Evolutionary conservation across 2,329 filamentous ascomycete genomes (phyloP).

Genomic region (Cryphonectria naterciae): DNA sequence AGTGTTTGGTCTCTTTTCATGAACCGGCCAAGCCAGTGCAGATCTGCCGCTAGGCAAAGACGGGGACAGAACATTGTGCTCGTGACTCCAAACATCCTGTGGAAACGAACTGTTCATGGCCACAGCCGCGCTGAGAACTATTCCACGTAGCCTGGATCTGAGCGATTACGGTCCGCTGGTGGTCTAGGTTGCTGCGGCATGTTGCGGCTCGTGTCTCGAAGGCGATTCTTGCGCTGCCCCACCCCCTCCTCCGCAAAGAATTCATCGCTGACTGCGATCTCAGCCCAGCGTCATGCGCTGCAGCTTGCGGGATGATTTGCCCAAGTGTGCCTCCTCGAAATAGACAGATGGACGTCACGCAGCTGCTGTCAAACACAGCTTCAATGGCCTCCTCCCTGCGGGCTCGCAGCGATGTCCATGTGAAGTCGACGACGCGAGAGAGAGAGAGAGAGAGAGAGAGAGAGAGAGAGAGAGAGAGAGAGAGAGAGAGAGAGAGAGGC

Average conservation of each 20-base stretch:
- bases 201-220: constrained; percentile 3
- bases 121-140: background rate
- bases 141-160: background rate
- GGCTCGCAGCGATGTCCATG: background rate
- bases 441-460: background rate
- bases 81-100: background rate
- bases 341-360: background rate
- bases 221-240: background rate
- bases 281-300: background rate
- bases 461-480: background rate
- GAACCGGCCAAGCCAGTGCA: background rate
- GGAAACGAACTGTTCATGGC: background rate
- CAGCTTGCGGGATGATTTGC: background rate
- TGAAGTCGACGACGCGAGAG: background rate
- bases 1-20: background rate
- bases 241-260: background rate
- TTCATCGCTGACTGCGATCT: background rate
- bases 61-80: background rate
- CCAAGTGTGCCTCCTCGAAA: background rate
- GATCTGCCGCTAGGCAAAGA: constrained; percentile 1
- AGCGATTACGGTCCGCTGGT: background rate
- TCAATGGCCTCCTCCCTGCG: background rate
- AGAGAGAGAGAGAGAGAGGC: background rate
- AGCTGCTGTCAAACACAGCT: background rate
- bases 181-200: background rate